A percentile compares a stretch with the other conserved stretches of the same genome.
Conservation (phyloP, 139 green algal genomes). For the Haematococcus lacustris region DNA sequence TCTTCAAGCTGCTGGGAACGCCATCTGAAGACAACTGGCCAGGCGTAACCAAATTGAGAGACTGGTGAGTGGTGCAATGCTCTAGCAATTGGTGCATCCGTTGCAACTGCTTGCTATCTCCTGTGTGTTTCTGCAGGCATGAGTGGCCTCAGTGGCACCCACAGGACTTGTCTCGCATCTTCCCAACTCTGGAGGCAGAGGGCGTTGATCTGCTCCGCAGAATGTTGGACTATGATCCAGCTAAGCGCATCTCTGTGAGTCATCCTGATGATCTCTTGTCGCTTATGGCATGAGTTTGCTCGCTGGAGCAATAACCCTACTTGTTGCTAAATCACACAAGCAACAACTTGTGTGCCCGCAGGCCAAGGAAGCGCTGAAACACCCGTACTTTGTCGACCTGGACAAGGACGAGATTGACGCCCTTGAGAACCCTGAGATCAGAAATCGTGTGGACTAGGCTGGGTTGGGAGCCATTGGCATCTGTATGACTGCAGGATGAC, state of each 20-base stretch:
- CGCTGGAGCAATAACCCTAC: too few species aligned
- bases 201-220: slow-evolving; percentile 69
- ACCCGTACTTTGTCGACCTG: slow-evolving; percentile 93
- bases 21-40: slow-evolving; percentile 72
- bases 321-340: too few species aligned
- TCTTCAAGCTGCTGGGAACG: slow-evolving; percentile 82
- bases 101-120: too few species aligned
- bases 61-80: slow-evolving; percentile 35
- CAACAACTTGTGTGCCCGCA: slow-evolving; percentile 39
- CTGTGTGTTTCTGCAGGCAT: slow-evolving; percentile 53
- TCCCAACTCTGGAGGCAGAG: slow-evolving; percentile 67
- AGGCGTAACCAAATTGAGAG: slow-evolving; percentile 50
- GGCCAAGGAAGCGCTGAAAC: slow-evolving; percentile 88
- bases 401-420: slow-evolving; percentile 61
- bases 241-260: slow-evolving; percentile 69
- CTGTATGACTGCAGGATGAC: too few species aligned
- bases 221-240: slow-evolving; percentile 73
- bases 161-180: slow-evolving; percentile 53
- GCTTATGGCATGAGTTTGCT: background rate
- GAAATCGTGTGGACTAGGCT: too few species aligned
- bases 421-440: slow-evolving; percentile 60
- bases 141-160: slow-evolving; percentile 57
- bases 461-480: too few species aligned
- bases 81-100: too few species aligned
- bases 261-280: too few species aligned